These are phyloP conservation scores for Liquidambar formosana DNA, from an alignment of 164 flowering plant genomes.

Conservation along the genomic window DNA sequence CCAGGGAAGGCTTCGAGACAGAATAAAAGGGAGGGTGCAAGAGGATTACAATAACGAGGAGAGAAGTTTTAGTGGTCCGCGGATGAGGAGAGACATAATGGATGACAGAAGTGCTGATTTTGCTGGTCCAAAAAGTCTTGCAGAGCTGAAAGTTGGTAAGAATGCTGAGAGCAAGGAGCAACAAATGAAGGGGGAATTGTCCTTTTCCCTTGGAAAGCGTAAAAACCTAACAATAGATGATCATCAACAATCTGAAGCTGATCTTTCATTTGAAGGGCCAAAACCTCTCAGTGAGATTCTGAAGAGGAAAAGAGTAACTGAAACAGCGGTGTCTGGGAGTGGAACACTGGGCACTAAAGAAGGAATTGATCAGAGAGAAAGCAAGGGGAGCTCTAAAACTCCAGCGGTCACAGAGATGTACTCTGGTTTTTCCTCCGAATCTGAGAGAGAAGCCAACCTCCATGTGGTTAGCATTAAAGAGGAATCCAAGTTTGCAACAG, in stretches of 20 bases:
- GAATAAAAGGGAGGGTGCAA: slow-evolving; percentile 38
- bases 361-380: slow-evolving; percentile 20
- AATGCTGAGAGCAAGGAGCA: slow-evolving; percentile 29
- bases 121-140: slow-evolving; percentile 61
- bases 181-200: slow-evolving; percentile 16
- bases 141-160: slow-evolving; percentile 51
- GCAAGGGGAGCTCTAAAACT: slow-evolving; percentile 14
- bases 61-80: slow-evolving; percentile 29
- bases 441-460: slow-evolving; percentile 19
- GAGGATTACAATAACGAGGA: slow-evolving; percentile 38
- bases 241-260: slow-evolving; percentile 37
- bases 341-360: slow-evolving; percentile 24
- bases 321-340: slow-evolving; percentile 26
- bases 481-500: slow-evolving; percentile 20
- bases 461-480: slow-evolving; percentile 19
- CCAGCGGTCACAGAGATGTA: slow-evolving; percentile 12
- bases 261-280: slow-evolving; percentile 77
- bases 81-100: slow-evolving; percentile 30
- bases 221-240: slow-evolving; percentile 26
- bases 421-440: background rate
- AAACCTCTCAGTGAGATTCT: slow-evolving; percentile 76
- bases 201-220: slow-evolving; percentile 31
- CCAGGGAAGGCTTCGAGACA: slow-evolving; percentile 50
- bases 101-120: slow-evolving; percentile 34
- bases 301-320: slow-evolving; percentile 68